Percentiles rank a stretch among this genome's conserved stretches.
These are phyloP conservation scores for Debaryomyces coudertii DNA, from an alignment of 1,139 yeast genomes.

Conservation along the genomic window DNA sequence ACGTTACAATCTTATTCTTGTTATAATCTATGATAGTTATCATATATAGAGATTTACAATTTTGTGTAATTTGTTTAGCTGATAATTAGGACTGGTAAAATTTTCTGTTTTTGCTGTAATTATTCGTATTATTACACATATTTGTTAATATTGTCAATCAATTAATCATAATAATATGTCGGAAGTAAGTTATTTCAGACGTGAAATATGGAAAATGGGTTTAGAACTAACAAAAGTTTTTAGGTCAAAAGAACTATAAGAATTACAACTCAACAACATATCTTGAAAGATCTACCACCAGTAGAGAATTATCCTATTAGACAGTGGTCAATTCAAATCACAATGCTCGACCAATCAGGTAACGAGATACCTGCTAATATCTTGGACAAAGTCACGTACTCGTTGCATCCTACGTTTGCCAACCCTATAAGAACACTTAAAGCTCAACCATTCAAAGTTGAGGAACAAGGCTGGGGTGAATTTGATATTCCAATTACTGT, in stretches of 20 bases:
- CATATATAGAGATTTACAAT: conserved; percentile 1
- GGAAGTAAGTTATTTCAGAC: conserved; percentile 14
- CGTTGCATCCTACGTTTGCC: conserved; percentile 91
- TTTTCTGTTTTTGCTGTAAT: conserved; percentile 4
- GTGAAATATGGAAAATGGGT: not conserved
- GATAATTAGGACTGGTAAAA: conserved; percentile 7
- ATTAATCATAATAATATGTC: conserved; percentile 13
- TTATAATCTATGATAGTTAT: not conserved
- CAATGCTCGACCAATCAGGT: conserved; percentile 77
- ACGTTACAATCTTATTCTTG: not conserved
- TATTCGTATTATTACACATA: conserved; percentile 9
- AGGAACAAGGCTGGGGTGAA: conserved; percentile 99
- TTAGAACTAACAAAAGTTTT: conserved; percentile 10
- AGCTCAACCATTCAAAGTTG: conserved; percentile 84
- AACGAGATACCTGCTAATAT: conserved; percentile 84
- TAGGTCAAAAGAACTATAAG: conserved; percentile 85
- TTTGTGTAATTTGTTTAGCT: conserved; percentile 8
- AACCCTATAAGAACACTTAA: conserved; percentile 84
- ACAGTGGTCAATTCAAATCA: conserved; percentile 82
- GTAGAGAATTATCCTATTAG: conserved; percentile 96
- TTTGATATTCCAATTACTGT: conserved; percentile 84
- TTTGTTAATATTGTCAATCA: conserved; percentile 7
- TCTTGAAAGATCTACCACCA: conserved; percentile 82
- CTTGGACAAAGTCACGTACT: conserved; percentile 90
- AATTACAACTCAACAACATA: conserved; percentile 83